A percentile compares a stretch with the other conserved stretches of the same genome.
Conservation (phyloP, 768 basidiomycete species). For the Agaricus sinodeliciosus region DNA sequence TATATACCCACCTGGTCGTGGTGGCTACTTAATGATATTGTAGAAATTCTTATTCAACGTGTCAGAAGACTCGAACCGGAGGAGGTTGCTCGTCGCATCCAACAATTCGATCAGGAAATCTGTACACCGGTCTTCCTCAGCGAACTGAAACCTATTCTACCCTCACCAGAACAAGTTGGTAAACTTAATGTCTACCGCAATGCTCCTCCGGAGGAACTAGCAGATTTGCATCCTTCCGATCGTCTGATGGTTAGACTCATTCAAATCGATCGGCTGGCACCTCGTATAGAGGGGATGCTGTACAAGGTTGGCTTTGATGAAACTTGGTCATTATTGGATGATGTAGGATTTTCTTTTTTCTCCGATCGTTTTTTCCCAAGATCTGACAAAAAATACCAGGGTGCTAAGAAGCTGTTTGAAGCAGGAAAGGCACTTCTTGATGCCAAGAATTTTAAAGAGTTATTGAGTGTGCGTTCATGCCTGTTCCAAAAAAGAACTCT, state of each 20-base stretch:
- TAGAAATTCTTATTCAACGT: conserved; percentile 91
- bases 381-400: conserved; percentile 34
- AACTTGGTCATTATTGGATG: conserved; percentile 73
- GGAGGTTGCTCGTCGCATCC: conserved; percentile 77
- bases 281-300: conserved; percentile 93
- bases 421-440: conserved; percentile 75
- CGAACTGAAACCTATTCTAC: conserved; percentile 82
- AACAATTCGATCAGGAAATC: conserved; percentile 80
- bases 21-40: conserved; percentile 1
- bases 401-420: conserved; percentile 71
- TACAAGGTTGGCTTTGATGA: conserved; percentile 88
- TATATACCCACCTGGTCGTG: background rate
- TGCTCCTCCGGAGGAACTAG: conserved; percentile 80
- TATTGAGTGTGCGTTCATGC: conserved; percentile 61
- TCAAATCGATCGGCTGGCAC: conserved; percentile 82
- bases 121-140: conserved; percentile 87
- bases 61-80: conserved; percentile 80
- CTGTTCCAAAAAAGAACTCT: background rate
- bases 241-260: conserved; percentile 96
- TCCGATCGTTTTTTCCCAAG: background rate
- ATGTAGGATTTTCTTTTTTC: conserved; percentile 37
- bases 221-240: conserved; percentile 88
- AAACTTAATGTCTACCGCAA: conserved; percentile 88
- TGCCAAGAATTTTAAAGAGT: conserved; percentile 84
- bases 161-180: conserved; percentile 86